These are phyloP conservation scores for Sporothrix mexicana DNA, from an alignment of 2,329 filamentous ascomycete genomes.

Conservation along the genomic window DNA sequence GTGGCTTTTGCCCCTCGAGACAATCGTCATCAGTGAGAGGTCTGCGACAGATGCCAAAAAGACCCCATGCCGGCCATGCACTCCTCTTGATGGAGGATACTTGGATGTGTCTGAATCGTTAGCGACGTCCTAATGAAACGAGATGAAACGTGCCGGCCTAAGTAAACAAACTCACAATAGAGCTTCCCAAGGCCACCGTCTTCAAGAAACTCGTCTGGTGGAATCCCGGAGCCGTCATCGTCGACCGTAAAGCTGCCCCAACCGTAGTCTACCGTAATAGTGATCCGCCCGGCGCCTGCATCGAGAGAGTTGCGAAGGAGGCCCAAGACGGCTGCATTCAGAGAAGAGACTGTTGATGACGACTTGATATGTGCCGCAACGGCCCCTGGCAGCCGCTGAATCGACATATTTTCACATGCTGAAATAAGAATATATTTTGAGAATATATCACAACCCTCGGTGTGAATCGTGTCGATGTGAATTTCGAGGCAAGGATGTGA, in stretches of 20 bases:
- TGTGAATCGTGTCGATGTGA: neutral
- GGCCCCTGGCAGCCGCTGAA: conserved; percentile 71
- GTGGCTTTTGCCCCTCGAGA: conserved; percentile 69
- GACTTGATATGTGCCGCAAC: conserved; percentile 83
- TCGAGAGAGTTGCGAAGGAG: conserved; percentile 86
- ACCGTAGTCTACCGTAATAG: conserved; percentile 73
- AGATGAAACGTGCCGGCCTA: too few species aligned
- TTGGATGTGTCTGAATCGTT: conserved; percentile 75
- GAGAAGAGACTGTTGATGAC: conserved; percentile 75
- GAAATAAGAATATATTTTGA: neutral
- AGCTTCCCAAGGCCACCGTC: conserved; percentile 73
- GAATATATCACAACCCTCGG: too few species aligned
- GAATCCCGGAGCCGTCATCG: conserved; percentile 83
- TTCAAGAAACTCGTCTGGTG: conserved; percentile 71
- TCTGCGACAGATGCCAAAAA: conserved; percentile 80
- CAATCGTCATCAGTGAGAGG: conserved; percentile 77
- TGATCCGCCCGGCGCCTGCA: conserved; percentile 71
- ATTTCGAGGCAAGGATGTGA: neutral
- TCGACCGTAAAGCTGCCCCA: conserved; percentile 80
- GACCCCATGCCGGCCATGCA: conserved; percentile 71
- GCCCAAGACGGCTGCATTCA: conserved; percentile 73
- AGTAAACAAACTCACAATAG: conserved; percentile 63
- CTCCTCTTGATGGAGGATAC: conserved; percentile 51
- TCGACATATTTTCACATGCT: conserved; percentile 57
- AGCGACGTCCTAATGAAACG: neutral